Base-by-base conservation (phyloP, 1,284 basidiomycete genomes). In the Moniliophthora roreri region DNA sequence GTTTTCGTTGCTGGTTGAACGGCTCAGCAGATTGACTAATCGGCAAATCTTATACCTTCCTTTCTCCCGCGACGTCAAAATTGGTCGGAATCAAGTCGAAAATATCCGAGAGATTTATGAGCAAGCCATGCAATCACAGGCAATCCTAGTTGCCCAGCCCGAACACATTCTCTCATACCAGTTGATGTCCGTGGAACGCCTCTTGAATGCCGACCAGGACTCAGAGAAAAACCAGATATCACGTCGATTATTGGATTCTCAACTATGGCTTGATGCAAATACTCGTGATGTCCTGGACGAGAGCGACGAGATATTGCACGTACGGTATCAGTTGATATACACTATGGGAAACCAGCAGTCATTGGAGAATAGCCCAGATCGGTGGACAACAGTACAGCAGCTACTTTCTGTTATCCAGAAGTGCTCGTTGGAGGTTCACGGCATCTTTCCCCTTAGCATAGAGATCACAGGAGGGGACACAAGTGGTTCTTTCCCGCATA, bases 131-230 rank as follows among this genome's bases (percentile, higher is more conserved):
- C 52, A 49, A 3, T 61, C 60, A 15, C 63, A 69, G 2, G 80
- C 80, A 0, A 61, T 82, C 23, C 61, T 82, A 1, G 63, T 82
- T 0, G 60, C 67, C 4, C 80, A 82, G 41, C 80, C 80, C 0
- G 81, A 82, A 42, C 80, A 83, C 38, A 68, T 80, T 1, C 65
- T 82, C 0, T 82, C 80, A 0, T 76, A 79, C 47, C 69, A 72
- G 51, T 32, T 32, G 28, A 48, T 34, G 23, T 38, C 48, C 6
- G 37, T 13, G 11, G 15, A 4, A 32, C 28, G 11, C 28, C 66
- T 82, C 7, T 72, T 76, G 69, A 67, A 66, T 0, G 58, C 79
- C 16, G 71, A 81, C 36, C 58, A 57, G 16, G 61, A 66, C 42
- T 26, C 21, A 45, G 32, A 32, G 2, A 24, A 3, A 52, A 46